phyloP scores from a whole-genome alignment of 805 yeast species.

The Kuraishia hungarica region DNA sequence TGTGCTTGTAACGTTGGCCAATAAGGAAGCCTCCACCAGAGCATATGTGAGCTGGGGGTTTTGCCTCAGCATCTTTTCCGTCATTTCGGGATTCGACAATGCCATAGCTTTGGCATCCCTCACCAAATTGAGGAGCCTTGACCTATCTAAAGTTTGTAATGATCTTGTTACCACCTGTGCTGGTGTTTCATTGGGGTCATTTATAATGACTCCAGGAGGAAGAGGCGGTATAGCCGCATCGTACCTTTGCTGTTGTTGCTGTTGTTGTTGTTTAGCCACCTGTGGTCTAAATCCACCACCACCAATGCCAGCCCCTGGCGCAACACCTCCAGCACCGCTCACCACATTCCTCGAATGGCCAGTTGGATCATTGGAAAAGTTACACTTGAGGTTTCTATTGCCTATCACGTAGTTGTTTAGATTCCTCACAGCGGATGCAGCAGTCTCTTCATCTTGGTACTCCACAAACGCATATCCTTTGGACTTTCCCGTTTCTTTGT shows the following conservation, averaged over 20 bases:
- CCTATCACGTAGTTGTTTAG: slow-evolving; percentile 74
- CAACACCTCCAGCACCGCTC: not conserved
- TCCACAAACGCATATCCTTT: slow-evolving; percentile 88
- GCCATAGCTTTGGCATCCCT: slow-evolving; percentile 55
- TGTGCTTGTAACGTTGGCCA: slow-evolving; percentile 20
- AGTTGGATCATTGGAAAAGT: slow-evolving; percentile 49
- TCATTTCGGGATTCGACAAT: slow-evolving; percentile 43
- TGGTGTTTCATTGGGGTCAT: slow-evolving; percentile 21
- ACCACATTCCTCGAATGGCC: slow-evolving; percentile 2
- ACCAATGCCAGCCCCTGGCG: no score
- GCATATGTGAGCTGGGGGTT: slow-evolving; percentile 83
- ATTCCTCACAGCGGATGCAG: slow-evolving; percentile 85
- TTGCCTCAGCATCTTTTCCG: slow-evolving; percentile 50
- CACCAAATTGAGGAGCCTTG: slow-evolving; percentile 38
- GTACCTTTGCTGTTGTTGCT: slow-evolving; percentile 7
- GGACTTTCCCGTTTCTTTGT: slow-evolving; percentile 81
- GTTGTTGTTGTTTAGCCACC: not conserved
- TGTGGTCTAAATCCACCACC: slow-evolving; percentile 1
- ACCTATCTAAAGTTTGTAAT: slow-evolving; percentile 36
- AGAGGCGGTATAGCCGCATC: slow-evolving; percentile 34
- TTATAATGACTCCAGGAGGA: slow-evolving; percentile 44
- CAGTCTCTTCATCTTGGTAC: slow-evolving; percentile 72
- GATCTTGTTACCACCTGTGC: slow-evolving; percentile 37
- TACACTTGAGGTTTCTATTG: slow-evolving; percentile 62
- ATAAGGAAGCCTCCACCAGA: slow-evolving; percentile 61